These are phyloP conservation scores for Cordyceps javanica DNA, from an alignment of 2,329 filamentous ascomycete species.

Conservation along the genomic window DNA sequence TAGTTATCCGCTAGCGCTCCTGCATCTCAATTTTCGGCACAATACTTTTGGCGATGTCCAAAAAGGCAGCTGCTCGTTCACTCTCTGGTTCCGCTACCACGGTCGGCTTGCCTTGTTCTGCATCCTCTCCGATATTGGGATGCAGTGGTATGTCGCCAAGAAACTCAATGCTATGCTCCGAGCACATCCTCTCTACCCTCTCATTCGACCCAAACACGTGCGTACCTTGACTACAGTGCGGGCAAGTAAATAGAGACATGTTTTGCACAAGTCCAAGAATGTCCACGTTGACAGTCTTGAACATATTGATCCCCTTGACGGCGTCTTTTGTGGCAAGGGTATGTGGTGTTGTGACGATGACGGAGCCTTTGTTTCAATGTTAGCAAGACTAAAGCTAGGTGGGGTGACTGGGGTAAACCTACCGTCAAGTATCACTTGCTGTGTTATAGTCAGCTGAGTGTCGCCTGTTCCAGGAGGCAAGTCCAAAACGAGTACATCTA, in stretches of 20 bases:
- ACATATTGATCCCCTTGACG: conserved; percentile 87
- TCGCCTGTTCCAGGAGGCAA: conserved; percentile 92
- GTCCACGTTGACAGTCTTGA: conserved; percentile 74
- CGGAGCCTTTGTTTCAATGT: conserved; percentile 48
- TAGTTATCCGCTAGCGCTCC: conserved; percentile 4
- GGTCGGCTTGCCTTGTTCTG: conserved; percentile 80
- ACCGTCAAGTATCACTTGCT: conserved; percentile 86
- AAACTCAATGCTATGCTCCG: conserved; percentile 67
- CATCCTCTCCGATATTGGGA: conserved; percentile 78
- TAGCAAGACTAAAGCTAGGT: neutral
- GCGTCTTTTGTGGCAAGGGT: conserved; percentile 89
- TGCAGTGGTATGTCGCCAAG: conserved; percentile 87
- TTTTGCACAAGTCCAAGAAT: conserved; percentile 87
- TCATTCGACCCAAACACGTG: conserved; percentile 66
- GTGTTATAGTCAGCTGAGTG: conserved; percentile 92
- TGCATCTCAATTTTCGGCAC: conserved; percentile 36
- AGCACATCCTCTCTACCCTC: conserved; percentile 62
- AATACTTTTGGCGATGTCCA: conserved; percentile 58
- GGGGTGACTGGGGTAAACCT: conserved; percentile 21
- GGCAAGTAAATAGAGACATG: conserved; percentile 81
- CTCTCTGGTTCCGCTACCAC: conserved; percentile 81
- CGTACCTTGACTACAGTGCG: conserved; percentile 67
- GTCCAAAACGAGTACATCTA: conserved; percentile 86
- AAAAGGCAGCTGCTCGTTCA: conserved; percentile 64
- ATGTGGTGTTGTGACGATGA: conserved; percentile 91